Evolutionary conservation across 2,329 filamentous ascomycete genomes (phyloP).

Genomic region (Clathrospora elynae): DNA sequence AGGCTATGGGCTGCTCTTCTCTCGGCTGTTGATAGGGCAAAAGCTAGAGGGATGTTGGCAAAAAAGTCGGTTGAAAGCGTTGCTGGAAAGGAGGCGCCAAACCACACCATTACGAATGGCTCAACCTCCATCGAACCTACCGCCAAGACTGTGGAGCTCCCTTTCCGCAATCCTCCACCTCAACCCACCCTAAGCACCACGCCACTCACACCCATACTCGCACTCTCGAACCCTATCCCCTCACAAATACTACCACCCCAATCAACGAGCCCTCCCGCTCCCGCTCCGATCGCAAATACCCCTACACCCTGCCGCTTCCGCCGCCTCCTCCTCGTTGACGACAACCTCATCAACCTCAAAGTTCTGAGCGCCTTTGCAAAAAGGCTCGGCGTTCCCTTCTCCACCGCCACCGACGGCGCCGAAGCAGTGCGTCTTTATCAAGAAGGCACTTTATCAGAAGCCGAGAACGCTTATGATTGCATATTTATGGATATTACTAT

Average conservation of each 20-base stretch:
- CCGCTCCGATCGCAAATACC: too few relatives aligned
- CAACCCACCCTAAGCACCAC: too few relatives aligned
- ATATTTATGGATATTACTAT: slow-evolving; percentile 43
- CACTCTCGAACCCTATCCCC: not conserved
- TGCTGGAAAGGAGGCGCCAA: too few relatives aligned
- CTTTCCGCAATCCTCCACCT: too few relatives aligned
- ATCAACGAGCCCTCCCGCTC: not conserved
- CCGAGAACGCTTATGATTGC: slow-evolving; percentile 18
- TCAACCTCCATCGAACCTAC: too few relatives aligned
- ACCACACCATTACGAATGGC: too few relatives aligned
- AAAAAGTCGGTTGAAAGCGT: not conserved
- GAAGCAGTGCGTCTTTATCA: slow-evolving; percentile 31
- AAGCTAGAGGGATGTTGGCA: not conserved
- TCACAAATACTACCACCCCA: not conserved
- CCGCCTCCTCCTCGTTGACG: slow-evolving; percentile 43
- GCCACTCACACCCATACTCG: too few relatives aligned
- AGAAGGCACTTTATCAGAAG: slow-evolving; percentile 7
- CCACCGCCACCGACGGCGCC: slow-evolving; percentile 32
- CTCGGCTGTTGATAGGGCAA: slow-evolving; percentile 3
- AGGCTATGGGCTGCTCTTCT: slow-evolving; percentile 3
- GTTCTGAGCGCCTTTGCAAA: slow-evolving; percentile 33
- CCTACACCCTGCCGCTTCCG: slow-evolving; percentile 5
- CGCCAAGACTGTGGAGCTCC: too few relatives aligned
- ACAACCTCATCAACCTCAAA: slow-evolving; percentile 45
- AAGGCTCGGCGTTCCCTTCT: slow-evolving; percentile 20